Evolutionary conservation across 2,329 filamentous ascomycete genomes (phyloP).

Genomic region (Alternaria tenuissima): DNA sequence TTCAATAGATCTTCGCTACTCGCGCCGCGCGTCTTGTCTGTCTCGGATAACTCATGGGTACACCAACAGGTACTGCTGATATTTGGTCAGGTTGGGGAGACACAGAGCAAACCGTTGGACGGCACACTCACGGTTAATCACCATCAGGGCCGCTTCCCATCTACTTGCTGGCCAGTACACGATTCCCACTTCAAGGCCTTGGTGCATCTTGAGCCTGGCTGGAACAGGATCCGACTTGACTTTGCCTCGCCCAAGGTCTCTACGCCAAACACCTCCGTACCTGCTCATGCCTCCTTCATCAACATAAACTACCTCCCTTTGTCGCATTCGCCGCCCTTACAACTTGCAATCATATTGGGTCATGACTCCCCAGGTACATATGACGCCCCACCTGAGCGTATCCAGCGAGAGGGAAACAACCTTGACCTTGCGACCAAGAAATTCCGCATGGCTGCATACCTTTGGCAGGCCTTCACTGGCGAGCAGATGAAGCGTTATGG

Average conservation of each 20-base stretch:
- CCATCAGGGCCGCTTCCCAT: constrained; percentile 84
- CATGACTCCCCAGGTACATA: constrained; percentile 88
- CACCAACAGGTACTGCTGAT: constrained; percentile 90
- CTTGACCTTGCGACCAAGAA: constrained; percentile 84
- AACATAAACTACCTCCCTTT: constrained; percentile 87
- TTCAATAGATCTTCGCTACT: constrained; percentile 74
- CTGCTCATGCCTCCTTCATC: constrained; percentile 79
- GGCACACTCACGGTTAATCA: constrained; percentile 82
- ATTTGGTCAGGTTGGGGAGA: constrained; percentile 81
- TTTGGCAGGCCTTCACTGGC: constrained; percentile 96
- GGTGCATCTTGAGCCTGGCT: constrained; percentile 88
- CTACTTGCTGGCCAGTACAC: constrained; percentile 84
- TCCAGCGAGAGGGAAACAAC: constrained; percentile 81
- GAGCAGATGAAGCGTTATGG: constrained; percentile 95
- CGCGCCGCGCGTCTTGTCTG: constrained; percentile 79
- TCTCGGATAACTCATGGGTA: constrained; percentile 87
- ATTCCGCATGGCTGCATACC: constrained; percentile 91
- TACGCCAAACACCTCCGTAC: constrained; percentile 70
- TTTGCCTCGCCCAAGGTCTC: constrained; percentile 84
- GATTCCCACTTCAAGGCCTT: constrained; percentile 92
- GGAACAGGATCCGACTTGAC: constrained; percentile 87
- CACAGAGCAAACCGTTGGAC: constrained; percentile 72
- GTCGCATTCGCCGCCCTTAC: constrained; percentile 79
- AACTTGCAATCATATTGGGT: constrained; percentile 85
- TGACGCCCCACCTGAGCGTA: constrained; percentile 79